Base-by-base conservation (phyloP, 805 yeast species). In the Kluyveromyces starmeri region DNA sequence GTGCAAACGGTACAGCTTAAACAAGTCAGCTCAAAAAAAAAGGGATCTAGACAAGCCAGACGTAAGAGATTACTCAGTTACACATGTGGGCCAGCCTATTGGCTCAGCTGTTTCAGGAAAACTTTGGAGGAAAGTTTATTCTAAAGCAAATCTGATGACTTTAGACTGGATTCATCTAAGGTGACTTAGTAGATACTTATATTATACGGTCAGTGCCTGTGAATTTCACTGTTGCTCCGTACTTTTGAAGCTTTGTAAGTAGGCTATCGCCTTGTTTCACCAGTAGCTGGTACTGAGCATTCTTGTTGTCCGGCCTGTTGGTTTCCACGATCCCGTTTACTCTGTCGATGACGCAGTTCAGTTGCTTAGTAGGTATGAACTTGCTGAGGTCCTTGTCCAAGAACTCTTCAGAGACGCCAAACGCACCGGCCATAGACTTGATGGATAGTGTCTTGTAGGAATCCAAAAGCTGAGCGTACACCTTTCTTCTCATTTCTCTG, bases 261-360 rank as follows among this genome's bases (percentile, higher is more conserved):
- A 92, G 68, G 2, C 78, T 75, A 54, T 92, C 98, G 43, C 98
- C 97, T 55, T 81, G 94, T 60, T 84, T 86, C 50, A 92, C 78
- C 51, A 92, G 70, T 43, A 68, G 60, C 55, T 86, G 95, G 59
- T 88, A 92, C 62, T 89, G 97, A 37, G 84, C 82, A 55, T 92
- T 89, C 63, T 92, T 92, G 64, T 82, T 86, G 58, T 92, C 98
- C 2, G 96, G 96, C 47, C 97, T 73, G 61, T 86, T 92, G 12
- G 98, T 92, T 58, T 84, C 94, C 44, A 92, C 83, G 41, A 92
- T 84, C 10, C 94, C 97, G 58, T 86, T 84, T 34, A 92, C 97
- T 53, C 84, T 75, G 58, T 92, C 98, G 53, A 92, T 85, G 34
- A 92, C 88, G 64, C 98, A 92, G 63, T 88, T 89, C 55, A 92